phyloP scores from a whole-genome alignment of 768 basidiomycete species.

The Lactarius pseudohatsudake region DNA sequence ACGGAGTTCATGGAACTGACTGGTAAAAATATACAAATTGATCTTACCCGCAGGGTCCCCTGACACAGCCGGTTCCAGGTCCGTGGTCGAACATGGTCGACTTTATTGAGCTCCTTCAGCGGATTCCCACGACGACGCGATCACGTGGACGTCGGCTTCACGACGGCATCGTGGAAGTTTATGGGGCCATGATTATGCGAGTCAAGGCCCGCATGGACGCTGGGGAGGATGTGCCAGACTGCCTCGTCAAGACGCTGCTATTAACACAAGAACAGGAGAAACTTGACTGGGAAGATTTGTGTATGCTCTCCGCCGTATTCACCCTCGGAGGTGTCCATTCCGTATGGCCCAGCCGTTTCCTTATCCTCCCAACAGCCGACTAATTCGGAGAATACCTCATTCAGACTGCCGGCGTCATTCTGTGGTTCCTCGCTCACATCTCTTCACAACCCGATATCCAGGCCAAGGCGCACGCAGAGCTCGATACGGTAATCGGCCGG shows the following conservation, averaged over 20 bases:
- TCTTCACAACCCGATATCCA: slow-evolving; percentile 33
- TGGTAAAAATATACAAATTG: slow-evolving; percentile 10
- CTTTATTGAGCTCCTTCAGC: slow-evolving; percentile 45
- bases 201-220: slow-evolving; percentile 35
- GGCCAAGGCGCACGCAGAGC: slow-evolving; percentile 34
- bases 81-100: slow-evolving; percentile 48
- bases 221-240: slow-evolving; percentile 38
- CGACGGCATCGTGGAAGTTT: slow-evolving; percentile 35
- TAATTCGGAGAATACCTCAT: neutral
- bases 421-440: slow-evolving; percentile 36
- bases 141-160: slow-evolving; percentile 44
- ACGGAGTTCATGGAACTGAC: slow-evolving; percentile 46
- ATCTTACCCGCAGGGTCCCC: neutral
- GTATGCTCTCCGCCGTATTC: slow-evolving; percentile 39
- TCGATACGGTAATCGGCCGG: slow-evolving; percentile 33
- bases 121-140: slow-evolving; percentile 40
- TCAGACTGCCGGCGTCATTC: slow-evolving; percentile 39
- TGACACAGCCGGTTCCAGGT: slow-evolving; percentile 30
- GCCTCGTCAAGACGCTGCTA: slow-evolving; percentile 38
- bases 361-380: neutral
- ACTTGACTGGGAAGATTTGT: slow-evolving; percentile 37
- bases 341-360: slow-evolving; percentile 7
- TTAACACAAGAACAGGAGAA: slow-evolving; percentile 34
- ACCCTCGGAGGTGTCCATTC: slow-evolving; percentile 40
- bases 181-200: slow-evolving; percentile 37